Base-by-base conservation (phyloP, 129 eudicot genomes). In the Tagetes patula region DNA sequence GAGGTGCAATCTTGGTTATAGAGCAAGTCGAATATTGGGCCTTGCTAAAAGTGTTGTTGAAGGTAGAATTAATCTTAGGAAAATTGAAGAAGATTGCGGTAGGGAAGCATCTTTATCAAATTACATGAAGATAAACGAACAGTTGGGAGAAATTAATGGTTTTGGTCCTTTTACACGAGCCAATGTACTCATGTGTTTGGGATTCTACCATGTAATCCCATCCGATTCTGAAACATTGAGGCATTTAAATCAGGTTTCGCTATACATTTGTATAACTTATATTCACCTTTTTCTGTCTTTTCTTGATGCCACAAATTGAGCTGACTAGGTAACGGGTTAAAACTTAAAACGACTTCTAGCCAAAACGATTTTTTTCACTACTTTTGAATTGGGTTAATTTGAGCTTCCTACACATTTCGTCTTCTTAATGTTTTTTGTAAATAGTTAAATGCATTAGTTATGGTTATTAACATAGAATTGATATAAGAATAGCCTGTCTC, bases 121-220 rank as follows among this genome's bases (percentile, higher is more conserved):
- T 65, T 92, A 85, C 76, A 71, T 69, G 46, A 79, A 82, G 69
- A 75, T 89, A 53, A 79, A 76, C 50, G 91, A 80, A 70, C 86
- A 82, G 87, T 84, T 89, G 79, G 84, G 77, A 84, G 74, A 65
- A 73, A 87, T 92, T 33, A 45, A 92, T 32, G 98, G 98, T 43
- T 92, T 89, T 69, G 98, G 98, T 70, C 95, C 96, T 8, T 92
- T 80, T 71, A 92, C 96, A 9, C 81, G 96, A 53, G 91, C 95
- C 69, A 92, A 89, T 67, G 95, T 92, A 50, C 91, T 92, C 60
- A 92, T 92, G 96, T 92, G 98, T 87, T 76, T 92, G 94, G 98
- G 98, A 14, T 92, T 83, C 80, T 92, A 92, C 82, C 91, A 89
- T 79, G 94, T 85, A 53, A 41, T 92, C 63, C 98, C 98, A 55